These are phyloP conservation scores for Chrysochromulina tobinii DNA, from an alignment of 78 protist species.

Conservation along the genomic window DNA sequence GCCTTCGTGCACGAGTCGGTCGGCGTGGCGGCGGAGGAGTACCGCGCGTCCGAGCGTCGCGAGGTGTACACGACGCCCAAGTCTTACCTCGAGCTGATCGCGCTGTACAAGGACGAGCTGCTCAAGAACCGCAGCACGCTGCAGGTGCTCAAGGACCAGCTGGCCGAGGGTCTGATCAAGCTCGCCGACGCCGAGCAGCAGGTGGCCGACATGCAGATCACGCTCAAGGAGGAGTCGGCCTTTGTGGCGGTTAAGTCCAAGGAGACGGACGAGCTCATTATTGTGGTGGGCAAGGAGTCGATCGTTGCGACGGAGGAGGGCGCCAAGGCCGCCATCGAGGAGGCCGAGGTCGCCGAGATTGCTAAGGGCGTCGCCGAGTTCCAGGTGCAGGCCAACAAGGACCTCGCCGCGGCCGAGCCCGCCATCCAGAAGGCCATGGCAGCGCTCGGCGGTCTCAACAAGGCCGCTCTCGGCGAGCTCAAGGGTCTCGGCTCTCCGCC, in stretches of 20 bases:
- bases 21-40: constrained; percentile 9
- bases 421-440: constrained; percentile 68
- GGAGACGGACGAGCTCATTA: constrained; percentile 52
- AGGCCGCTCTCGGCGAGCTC: constrained; percentile 71
- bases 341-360: constrained; percentile 24
- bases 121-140: constrained; percentile 12
- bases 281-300: constrained; percentile 56
- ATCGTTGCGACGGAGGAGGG: constrained; percentile 59
- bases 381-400: constrained; percentile 55
- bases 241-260: constrained; percentile 13
- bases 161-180: constrained; percentile 55
- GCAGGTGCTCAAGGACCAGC: constrained; percentile 15
- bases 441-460: constrained; percentile 76
- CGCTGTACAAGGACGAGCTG: constrained; percentile 68
- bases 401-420: constrained; percentile 76
- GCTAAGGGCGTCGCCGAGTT: constrained; percentile 54
- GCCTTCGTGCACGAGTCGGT: constrained; percentile 73
- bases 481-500: constrained; percentile 64
- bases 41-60: constrained; percentile 25
- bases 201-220: constrained; percentile 60
- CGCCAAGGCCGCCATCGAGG: constrained; percentile 51
- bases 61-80: constrained; percentile 88
- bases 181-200: constrained; percentile 32
- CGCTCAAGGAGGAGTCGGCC: constrained; percentile 47
- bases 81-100: constrained; percentile 78